Conservation (phyloP, 805 yeast species). For the Debaryomyces prosopidis region DNA sequence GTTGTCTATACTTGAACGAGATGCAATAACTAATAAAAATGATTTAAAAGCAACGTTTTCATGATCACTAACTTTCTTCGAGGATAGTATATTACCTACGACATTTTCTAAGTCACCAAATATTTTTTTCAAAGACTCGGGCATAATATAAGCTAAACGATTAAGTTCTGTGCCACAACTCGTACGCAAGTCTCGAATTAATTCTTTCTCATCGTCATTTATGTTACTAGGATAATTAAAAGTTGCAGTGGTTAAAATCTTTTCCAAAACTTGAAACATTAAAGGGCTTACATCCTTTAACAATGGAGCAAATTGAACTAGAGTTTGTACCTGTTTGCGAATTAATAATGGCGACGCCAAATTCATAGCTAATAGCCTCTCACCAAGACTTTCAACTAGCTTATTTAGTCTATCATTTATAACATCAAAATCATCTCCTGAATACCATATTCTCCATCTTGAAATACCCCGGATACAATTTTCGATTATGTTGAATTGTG, state of each 20-base stretch:
- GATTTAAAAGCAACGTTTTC: constrained; percentile 94
- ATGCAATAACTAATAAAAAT: constrained; percentile 86
- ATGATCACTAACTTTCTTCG: constrained; percentile 77
- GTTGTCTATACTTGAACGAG: constrained; percentile 72
- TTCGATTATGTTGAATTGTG: constrained; percentile 85
- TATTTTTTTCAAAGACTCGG: constrained; percentile 80
- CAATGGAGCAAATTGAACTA: constrained; percentile 91
- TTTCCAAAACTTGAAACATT: constrained; percentile 83
- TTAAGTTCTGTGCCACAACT: constrained; percentile 94
- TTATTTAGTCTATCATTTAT: constrained; percentile 53
- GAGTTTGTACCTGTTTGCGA: constrained; percentile 84
- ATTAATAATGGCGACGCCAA: constrained; percentile 78
- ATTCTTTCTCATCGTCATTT: constrained; percentile 73
- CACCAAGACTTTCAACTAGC: constrained; percentile 68
- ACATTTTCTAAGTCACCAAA: constrained; percentile 82
- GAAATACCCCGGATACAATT: constrained; percentile 89
- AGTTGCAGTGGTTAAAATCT: constrained; percentile 80
- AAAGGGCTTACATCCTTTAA: constrained; percentile 72
- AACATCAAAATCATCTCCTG: constrained; percentile 51
- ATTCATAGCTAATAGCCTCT: constrained; percentile 70
- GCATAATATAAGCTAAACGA: constrained; percentile 92
- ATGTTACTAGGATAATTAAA: constrained; percentile 69
- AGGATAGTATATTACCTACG: constrained; percentile 65
- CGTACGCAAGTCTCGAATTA: constrained; percentile 82
- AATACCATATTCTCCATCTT: constrained; percentile 94